A percentile compares a stretch with the other conserved stretches of the same genome.
Conservation (phyloP, 768 basidiomycete genomes). For the Leccinum pellstonianum region DNA sequence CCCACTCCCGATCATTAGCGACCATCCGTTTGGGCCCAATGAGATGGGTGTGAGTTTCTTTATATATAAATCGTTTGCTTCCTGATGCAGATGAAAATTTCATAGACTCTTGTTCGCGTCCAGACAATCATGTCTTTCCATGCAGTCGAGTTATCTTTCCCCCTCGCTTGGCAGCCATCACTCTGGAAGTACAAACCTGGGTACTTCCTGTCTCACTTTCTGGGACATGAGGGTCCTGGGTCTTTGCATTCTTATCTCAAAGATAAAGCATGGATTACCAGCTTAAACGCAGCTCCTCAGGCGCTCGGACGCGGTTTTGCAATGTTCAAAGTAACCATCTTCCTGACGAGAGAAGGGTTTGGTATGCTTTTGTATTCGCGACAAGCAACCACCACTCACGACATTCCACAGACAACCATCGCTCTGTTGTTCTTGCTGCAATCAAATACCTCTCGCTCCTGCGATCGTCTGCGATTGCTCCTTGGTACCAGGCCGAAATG, state of each 20-base stretch:
- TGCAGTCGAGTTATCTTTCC: constrained; percentile 78
- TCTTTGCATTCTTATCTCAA: constrained; percentile 91
- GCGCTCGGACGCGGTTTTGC: constrained; percentile 79
- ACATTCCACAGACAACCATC: constrained; percentile 56
- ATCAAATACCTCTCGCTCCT: constrained; percentile 81
- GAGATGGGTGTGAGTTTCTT: constrained; percentile 64
- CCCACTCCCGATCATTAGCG: constrained; percentile 58
- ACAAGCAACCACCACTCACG: constrained; percentile 5
- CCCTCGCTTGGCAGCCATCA: constrained; percentile 68
- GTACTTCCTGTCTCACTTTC: constrained; percentile 72
- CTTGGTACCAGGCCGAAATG: constrained; percentile 76
- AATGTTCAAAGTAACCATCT: constrained; percentile 80
- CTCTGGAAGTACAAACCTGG: constrained; percentile 79
- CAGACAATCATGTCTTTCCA: constrained; percentile 89
- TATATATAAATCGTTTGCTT: constrained; percentile 11
- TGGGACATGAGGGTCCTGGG: constrained; percentile 92
- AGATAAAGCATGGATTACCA: constrained; percentile 81
- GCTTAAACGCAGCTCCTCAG: constrained; percentile 67
- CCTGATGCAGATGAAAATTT: constrained; percentile 2
- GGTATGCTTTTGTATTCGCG: constrained; percentile 45
- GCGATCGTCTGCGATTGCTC: constrained; percentile 55
- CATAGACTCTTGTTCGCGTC: constrained; percentile 74
- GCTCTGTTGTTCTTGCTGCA: constrained; percentile 60
- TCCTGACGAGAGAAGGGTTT: constrained; percentile 84
- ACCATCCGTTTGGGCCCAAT: constrained; percentile 74